Percentiles rank a stretch among this genome's conserved stretches.
phyloP scores from a whole-genome alignment of 306 rosid species.

The Fragaria nilgerrensis region DNA sequence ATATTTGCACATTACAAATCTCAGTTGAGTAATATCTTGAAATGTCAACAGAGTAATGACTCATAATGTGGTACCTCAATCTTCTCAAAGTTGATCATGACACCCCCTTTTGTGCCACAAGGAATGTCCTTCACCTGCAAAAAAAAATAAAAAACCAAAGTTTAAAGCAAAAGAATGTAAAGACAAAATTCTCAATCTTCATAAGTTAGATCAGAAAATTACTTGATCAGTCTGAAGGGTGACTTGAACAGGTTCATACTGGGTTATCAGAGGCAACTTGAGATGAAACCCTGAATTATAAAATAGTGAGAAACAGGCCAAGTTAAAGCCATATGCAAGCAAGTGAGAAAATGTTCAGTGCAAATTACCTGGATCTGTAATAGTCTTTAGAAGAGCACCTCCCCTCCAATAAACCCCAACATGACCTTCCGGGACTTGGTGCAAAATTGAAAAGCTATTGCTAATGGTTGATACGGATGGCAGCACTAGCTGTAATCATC shows the following conservation, averaged over 20 bases:
- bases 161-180: slow-evolving; percentile 9
- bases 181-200: slow-evolving; percentile 9
- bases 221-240: slow-evolving; percentile 88
- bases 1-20: slow-evolving; percentile 6
- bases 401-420: slow-evolving; percentile 98
- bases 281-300: slow-evolving; percentile 72
- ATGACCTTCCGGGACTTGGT: slow-evolving; percentile 98
- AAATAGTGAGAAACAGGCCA: slow-evolving; percentile 6
- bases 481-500: slow-evolving; percentile 48
- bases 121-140: slow-evolving; percentile 88
- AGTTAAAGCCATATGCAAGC: slow-evolving; percentile 2
- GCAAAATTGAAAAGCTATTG: slow-evolving; percentile 56
- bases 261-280: slow-evolving; percentile 81
- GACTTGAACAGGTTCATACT: slow-evolving; percentile 86
- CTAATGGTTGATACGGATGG: slow-evolving; percentile 42
- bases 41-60: neutral
- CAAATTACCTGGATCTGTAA: slow-evolving; percentile 73
- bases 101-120: slow-evolving; percentile 95
- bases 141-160: neutral
- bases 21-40: neutral
- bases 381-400: slow-evolving; percentile 80
- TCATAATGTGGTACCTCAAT: slow-evolving; percentile 57
- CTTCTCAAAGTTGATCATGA: slow-evolving; percentile 83
- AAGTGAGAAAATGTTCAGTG: neutral
- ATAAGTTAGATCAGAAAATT: slow-evolving; percentile 18